Percentiles rank a stretch among this genome's conserved stretches.
phyloP scores from a whole-genome alignment of 371 early-diverging fungal genomes.

The Funneliformis caledonium region DNA sequence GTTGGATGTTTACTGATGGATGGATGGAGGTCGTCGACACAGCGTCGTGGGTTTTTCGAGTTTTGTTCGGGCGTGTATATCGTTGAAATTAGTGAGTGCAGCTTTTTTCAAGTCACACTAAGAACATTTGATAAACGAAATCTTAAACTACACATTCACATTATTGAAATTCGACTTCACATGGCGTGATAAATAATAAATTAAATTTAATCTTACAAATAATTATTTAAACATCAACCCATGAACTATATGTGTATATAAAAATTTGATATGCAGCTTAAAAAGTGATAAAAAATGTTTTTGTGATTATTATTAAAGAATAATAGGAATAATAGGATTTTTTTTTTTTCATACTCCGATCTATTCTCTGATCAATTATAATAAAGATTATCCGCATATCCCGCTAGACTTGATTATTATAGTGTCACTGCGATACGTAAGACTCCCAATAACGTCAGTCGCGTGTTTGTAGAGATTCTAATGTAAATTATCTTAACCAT shows the following conservation, averaged over 20 bases:
- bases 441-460: background rate
- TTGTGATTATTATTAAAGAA: too few relatives aligned
- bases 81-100: background rate
- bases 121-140: background rate
- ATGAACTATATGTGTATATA: too few relatives aligned
- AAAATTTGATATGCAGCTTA: too few relatives aligned
- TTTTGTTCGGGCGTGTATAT: slow-evolving; percentile 24
- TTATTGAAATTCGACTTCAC: background rate
- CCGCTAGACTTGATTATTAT: background rate
- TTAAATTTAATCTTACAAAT: too few relatives aligned
- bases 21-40: slow-evolving; percentile 41
- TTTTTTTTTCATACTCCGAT: background rate
- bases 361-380: too few relatives aligned
- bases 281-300: too few relatives aligned
- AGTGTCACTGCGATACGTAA: background rate
- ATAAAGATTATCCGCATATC: background rate
- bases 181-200: background rate
- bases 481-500: background rate
- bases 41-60: slow-evolving; percentile 23
- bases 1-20: slow-evolving; percentile 31
- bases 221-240: too few relatives aligned
- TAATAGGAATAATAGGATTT: too few relatives aligned
- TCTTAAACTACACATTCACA: background rate
- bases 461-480: background rate
- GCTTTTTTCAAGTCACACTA: background rate